Conservation (phyloP, 164 flowering plant species). For the Nymphaea thermarum region DNA sequence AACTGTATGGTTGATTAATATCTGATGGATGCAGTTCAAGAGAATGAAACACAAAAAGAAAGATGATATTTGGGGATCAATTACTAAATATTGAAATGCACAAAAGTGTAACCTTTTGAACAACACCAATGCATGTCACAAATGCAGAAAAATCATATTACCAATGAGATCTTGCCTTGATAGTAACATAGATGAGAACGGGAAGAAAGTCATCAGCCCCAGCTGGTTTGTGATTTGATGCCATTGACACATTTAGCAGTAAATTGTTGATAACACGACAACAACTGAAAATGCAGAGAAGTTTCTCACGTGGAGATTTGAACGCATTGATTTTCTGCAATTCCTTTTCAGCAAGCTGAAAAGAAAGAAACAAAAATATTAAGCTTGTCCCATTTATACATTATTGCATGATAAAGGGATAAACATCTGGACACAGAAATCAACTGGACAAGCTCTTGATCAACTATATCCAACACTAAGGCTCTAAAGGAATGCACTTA, state of each 20-base stretch:
- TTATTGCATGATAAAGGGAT: background rate
- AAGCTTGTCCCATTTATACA: background rate
- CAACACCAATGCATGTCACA: too few species aligned
- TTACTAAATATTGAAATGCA: background rate
- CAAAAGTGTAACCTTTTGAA: too few species aligned
- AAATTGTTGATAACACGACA: slow-evolving; percentile 50
- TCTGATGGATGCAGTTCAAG: too few species aligned
- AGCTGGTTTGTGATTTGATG: slow-evolving; percentile 22
- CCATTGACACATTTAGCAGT: slow-evolving; percentile 31
- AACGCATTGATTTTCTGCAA: slow-evolving; percentile 36
- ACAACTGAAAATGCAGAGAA: slow-evolving; percentile 37
- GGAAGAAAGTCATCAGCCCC: slow-evolving; percentile 60
- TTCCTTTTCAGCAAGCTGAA: slow-evolving; percentile 48
- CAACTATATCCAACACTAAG: too few species aligned
- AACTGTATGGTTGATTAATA: too few species aligned
- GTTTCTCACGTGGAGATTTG: slow-evolving; percentile 47
- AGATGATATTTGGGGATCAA: background rate
- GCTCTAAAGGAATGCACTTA: too few species aligned
- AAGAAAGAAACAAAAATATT: background rate
- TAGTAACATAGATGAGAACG: slow-evolving; percentile 40
- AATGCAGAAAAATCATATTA: slow-evolving; percentile 15
- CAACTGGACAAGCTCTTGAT: too few species aligned
- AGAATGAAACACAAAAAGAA: background rate
- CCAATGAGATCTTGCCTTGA: slow-evolving; percentile 60
- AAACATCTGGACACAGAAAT: too few species aligned